Base-by-base conservation (phyloP, 495 filamentous ascomycete genomes). In the Mycothermus thermophilus region DNA sequence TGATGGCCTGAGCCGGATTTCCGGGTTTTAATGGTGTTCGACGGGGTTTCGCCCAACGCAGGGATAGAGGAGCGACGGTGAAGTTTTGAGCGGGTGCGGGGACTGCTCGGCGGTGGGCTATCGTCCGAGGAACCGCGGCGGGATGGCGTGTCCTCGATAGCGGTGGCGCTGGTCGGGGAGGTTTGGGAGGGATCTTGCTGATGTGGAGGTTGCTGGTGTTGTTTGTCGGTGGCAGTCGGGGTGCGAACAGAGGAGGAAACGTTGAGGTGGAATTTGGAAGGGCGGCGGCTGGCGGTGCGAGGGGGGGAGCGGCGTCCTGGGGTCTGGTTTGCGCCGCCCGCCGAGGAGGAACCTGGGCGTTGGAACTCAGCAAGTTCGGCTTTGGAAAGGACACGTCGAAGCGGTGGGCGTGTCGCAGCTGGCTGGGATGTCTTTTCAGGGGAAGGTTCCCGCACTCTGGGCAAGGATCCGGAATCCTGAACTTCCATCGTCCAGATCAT, bases 311-410 rank as follows among this genome's bases (percentile, higher is more conserved):
- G 62, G 22, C 72, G 66, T 3, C 73, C 71, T 15, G 66, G 58
- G 1, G 68, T 13, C 10, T 15, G 2, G 17, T 8, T 23, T 5
- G 17, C 8, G 21, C 8, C 27, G 34, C 26, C 11, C 5, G 33
- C 3, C 5, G 34, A 69, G 5, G 75, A 67, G n/a, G 68, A 65
- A n/a, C n/a, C n/a, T 12, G 70, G 63, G 28, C 71, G 66, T 43
- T 77, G 77, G 47, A 88, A 83, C 31, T 82, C 80, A 17, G 81
- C 77, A 11, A 93, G 57, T 42, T 90, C 83, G 17, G 72, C 70
- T 39, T 75, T 76, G 6, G 83, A 87, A 16, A 93, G 61, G 19
- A 90, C 72, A 31, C 75, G 72, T 29, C 84, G 64, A 21, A 87
- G 59, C 9, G 83, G 80, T 31, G 74, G 75, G 11, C 69, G 71